Evolutionary conservation across 2,329 filamentous ascomycete genomes (phyloP), one percentile per base, ranked within the genome.

Genomic region (Bisporella sp.): DNA sequence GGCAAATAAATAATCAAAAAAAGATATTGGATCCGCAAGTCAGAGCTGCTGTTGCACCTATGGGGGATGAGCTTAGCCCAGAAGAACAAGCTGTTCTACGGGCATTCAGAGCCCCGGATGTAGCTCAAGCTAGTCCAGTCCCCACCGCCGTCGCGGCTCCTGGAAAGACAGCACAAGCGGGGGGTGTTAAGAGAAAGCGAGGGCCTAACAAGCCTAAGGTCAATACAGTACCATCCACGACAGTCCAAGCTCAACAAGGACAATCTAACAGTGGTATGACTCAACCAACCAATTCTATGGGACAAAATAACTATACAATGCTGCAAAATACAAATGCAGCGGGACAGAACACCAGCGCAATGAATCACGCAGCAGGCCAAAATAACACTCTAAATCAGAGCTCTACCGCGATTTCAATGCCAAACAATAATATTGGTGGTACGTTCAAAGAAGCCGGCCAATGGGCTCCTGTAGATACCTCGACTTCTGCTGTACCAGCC

Each of bases 11-110:
- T 30, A 11, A 13, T 11, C 42, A 45, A 4, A 29, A 32, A 13
- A 11, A 11, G 9, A 11, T 28, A 30, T 21, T 30, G 9, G 28
- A 45, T 11, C 42, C 13, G 45, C 11, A 33, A 31, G 4, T 29
- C n/a, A 47, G 31, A 28, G 45, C 21, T 31, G 9, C 28, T 29
- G 31, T 33, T 54, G 30, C 54, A 52, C 11, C 46, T 41, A 29
- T 32, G 45, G 35, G 35, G n/a, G 59, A 64, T 44, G 61, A 60
- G 31, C 50, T 65, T n/a, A 64, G 60, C 42, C 58, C 62, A 4
- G 64, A 65, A 47, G 64, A 66, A 47, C 57, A 56, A 28, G 63
- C 63, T 32, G 62, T 66, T 28, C 46, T 66, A 5, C 60, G 64
- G 47, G 63, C 63, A 33, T 66, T 64, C 39, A 60, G 63, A 56